Base-by-base conservation (phyloP, 2,329 filamentous ascomycete species). In the Ophiocordyceps camponoti-leonardi region DNA sequence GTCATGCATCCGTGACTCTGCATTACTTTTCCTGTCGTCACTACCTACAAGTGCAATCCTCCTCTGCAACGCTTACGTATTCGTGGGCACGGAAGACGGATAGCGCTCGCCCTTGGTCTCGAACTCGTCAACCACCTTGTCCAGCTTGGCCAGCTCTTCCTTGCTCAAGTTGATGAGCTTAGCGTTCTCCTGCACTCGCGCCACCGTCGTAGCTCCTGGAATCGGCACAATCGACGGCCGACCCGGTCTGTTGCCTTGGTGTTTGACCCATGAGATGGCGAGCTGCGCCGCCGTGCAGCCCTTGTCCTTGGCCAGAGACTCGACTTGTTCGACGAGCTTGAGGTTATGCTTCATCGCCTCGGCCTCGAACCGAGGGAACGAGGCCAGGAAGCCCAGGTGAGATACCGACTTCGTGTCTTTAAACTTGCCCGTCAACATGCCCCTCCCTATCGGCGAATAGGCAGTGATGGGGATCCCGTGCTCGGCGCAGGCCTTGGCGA, bases 381-480 rank as follows among this genome's bases (percentile, higher is more conserved):
- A 45, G 19, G 59, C 62, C 20, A 69, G 60, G 39, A 65, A 53
- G 54, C 77, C 72, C 35, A 66, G 65, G 42, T 73, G 61, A 3
- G 69, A 68, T 35, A 84, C 61, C 52, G 84, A 80, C 2, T 71
- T 62, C 13, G 49, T 44, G 14, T 62, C 67, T 54, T 69, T 72
- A 60, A 77, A 63, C 49, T 69, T 58, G 7, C 75, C 75, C 0
- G 74, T 74, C 46, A 81, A 58, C 46, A 71, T 48, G 14, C 56
- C 56, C 48, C 67, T 43, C 68, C 61, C 35, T 67, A 73, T 4
- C 73, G 66, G 23, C 70, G 75, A 39, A 40, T 28, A 18, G 0
- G 80, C 81, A 33, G 86, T 62, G 43, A 88, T 64, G 0, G 81
- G 79, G 48, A 90, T 86, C 42, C 68, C 64, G 42, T 82, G 61